Percentiles rank a stretch among this genome's conserved stretches.
These are phyloP conservation scores for Prunus yedoensis DNA, from an alignment of 331 rosid species.

Conservation along the genomic window DNA sequence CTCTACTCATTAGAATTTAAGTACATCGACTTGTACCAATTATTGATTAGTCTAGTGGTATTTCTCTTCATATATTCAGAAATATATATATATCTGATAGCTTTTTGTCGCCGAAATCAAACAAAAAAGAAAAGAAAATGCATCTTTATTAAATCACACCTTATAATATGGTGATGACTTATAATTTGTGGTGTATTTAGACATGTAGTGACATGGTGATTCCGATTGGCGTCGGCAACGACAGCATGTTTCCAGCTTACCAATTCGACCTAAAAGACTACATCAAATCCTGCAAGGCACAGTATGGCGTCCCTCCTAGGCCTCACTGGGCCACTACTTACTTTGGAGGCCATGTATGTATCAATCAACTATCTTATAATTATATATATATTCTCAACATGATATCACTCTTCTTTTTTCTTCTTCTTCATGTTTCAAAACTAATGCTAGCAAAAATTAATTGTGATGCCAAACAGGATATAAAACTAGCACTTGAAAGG, in stretches of 20 bases:
- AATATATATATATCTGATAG: too few species aligned
- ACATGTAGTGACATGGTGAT: slow-evolving; percentile 30
- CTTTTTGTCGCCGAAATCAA: too few species aligned
- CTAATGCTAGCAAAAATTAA: not conserved
- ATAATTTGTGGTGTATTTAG: not conserved
- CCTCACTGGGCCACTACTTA: slow-evolving; percentile 62
- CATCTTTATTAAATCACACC: too few species aligned
- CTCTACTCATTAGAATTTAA: too few species aligned
- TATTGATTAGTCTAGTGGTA: too few species aligned
- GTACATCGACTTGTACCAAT: too few species aligned
- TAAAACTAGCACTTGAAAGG: slow-evolving; percentile 37
- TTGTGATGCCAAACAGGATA: slow-evolving; percentile 32
- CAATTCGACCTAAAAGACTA: slow-evolving; percentile 20
- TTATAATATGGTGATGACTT: not conserved
- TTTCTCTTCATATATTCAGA: too few species aligned
- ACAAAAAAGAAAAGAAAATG: too few species aligned
- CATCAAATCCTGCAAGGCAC: slow-evolving; percentile 22
- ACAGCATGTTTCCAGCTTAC: slow-evolving; percentile 37
- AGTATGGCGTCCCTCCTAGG: slow-evolving; percentile 51
- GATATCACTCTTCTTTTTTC: too few species aligned
- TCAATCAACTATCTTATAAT: not conserved
- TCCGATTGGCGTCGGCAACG: slow-evolving; percentile 35
- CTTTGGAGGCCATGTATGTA: slow-evolving; percentile 61
- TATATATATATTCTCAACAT: not conserved
- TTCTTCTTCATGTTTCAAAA: not conserved